phyloP scores from a whole-genome alignment of 23 red algal genomes.

The Cyanidiococcus yangmingshanensis region DNA sequence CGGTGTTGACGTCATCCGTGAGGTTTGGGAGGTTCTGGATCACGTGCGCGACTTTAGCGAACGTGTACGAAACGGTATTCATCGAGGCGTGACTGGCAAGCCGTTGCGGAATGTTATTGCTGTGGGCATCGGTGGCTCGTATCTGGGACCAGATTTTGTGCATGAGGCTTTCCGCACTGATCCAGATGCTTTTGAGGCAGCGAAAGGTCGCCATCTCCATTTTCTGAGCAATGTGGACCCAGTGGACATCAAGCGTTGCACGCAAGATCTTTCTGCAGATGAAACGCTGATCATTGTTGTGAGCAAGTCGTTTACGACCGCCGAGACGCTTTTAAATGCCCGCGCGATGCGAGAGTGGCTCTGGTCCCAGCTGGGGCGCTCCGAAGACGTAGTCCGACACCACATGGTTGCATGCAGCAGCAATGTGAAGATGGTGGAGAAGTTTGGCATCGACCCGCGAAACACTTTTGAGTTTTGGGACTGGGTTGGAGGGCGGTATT shows the following conservation, averaged over 20 bases:
- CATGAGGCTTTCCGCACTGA: conserved; percentile 73
- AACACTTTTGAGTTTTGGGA: conserved; percentile 97
- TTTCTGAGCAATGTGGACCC: conserved; percentile 96
- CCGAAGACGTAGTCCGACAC: conserved; percentile 33
- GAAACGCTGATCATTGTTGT: conserved; percentile 80
- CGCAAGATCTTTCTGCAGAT: conserved; percentile 60
- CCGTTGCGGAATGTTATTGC: conserved; percentile 66
- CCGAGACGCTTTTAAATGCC: conserved; percentile 88
- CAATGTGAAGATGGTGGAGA: conserved; percentile 56
- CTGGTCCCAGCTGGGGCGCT: conserved; percentile 42
- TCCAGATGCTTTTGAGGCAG: conserved; percentile 27
- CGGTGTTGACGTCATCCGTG: conserved; percentile 64
- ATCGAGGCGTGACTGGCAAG: conserved; percentile 59
- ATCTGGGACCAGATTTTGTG: conserved; percentile 96
- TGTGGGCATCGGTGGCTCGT: conserved; percentile 89
- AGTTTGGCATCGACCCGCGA: conserved; percentile 70
- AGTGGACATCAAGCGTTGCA: conserved; percentile 55
- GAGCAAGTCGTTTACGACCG: conserved; percentile 87
- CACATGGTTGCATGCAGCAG: conserved; percentile 89
- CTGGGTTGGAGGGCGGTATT: conserved; percentile 95
- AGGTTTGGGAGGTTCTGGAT: conserved; percentile 59
- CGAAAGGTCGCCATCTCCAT: conserved; percentile 41
- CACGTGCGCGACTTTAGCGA: conserved; percentile 61
- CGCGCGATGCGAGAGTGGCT: conserved; percentile 73
- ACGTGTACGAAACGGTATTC: conserved; percentile 47